Evolutionary conservation across 2,329 filamentous ascomycete species (phyloP), one percentile per base, ranked within the genome.

Genomic region (Penicillium sp.): DNA sequence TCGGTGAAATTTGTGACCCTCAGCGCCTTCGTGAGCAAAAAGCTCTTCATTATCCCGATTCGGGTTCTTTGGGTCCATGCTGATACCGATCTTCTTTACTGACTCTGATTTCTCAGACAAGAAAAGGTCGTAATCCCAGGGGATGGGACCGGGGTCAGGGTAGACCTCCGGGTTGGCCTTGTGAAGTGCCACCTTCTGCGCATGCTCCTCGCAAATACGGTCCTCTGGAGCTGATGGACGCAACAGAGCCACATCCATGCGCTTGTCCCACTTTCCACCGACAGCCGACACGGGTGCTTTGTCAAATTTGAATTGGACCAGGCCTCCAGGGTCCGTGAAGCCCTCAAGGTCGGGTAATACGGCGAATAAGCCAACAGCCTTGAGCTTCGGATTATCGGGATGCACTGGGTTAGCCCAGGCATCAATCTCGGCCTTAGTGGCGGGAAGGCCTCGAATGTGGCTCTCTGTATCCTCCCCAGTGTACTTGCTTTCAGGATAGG

Each of bases 381-480:
- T 82, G 49, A 87, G 71, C 56, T 80, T 79, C 10, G 81, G 76
- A 53, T 86, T 86, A 35, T 78, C 78, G 8, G 85, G 85, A 68
- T 88, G 83, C 58, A 81, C 79, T 11, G 86, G 85, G 45, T 78
- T 77, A 44, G 79, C 80, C 85, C 85, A 88, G 3, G 84, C 84
- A 55, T 82, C 79, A 19, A 76, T 73, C 61, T 88, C 85, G 42
- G 81, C 79, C 27, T 81, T 78, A 1, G 81, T 81, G 22, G 81
- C 72, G 22, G 80, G 76, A 45, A 84, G 80, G 35, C 82, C 83
- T 46, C 81, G 79, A 31, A 87, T 74, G 22, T 78, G 80, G 37
- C 78, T 78, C 2, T 75, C 71, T 21, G 78, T 81, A 65, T 87
- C 84, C 39, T 81, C 80, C n/a, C 83, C 83, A 37, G 71, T 79